Evolutionary conservation across 805 yeast species (phyloP).

Genomic region (Yarrowia osloensis): DNA sequence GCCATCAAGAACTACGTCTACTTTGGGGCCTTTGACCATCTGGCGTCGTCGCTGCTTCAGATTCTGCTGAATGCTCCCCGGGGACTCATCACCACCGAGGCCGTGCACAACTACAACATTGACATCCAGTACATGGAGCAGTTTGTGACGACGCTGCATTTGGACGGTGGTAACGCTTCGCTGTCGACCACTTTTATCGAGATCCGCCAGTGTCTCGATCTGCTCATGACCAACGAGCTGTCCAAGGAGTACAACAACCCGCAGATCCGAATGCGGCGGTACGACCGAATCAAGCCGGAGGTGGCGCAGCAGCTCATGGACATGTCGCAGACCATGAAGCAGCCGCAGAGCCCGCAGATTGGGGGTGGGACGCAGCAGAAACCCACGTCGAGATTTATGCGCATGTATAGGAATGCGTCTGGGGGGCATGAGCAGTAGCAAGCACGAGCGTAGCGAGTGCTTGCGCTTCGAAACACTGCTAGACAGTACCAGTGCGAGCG

Average conservation of each 20-base stretch:
- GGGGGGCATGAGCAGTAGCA: background rate
- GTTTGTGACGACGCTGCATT: constrained; percentile 43
- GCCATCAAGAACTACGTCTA: constrained; percentile 77
- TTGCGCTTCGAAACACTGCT: background rate
- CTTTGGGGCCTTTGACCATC: constrained; percentile 81
- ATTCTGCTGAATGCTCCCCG: constrained; percentile 57
- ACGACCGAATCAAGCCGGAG: constrained; percentile 72
- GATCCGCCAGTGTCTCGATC: constrained; percentile 74
- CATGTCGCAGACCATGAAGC: constrained; percentile 20
- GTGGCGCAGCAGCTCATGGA: constrained; percentile 60
- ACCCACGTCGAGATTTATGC: constrained; percentile 21
- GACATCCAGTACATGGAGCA: constrained; percentile 78
- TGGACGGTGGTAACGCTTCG: constrained; percentile 40
- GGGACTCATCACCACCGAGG: constrained; percentile 56
- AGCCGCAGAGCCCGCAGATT: constrained; percentile 25
- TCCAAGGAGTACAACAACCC: constrained; percentile 64
- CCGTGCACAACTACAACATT: constrained; percentile 70
- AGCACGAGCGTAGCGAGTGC: background rate
- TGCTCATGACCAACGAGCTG: constrained; percentile 61
- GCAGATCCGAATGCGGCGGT: constrained; percentile 59
- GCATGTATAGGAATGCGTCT: constrained; percentile 10
- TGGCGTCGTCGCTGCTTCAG: constrained; percentile 68
- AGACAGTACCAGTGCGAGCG: too few species aligned
- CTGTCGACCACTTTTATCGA: constrained; percentile 74
- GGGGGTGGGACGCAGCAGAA: constrained; percentile 8